phyloP scores from a whole-genome alignment of 306 rosid genomes.

The Acacia crassicarpa region DNA sequence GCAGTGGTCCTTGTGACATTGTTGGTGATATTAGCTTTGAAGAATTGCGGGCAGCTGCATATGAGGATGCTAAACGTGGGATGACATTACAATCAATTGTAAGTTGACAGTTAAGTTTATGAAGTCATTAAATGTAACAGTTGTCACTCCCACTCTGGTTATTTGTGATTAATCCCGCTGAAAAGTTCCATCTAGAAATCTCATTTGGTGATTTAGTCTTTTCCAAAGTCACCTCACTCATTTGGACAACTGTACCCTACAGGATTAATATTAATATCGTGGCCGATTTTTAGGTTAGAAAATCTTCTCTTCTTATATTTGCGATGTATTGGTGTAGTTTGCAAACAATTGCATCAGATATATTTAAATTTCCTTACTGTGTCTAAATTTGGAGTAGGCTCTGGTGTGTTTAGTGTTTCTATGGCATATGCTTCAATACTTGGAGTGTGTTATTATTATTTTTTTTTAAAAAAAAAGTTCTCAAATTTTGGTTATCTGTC shows the following conservation, averaged over 20 bases:
- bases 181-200: neutral
- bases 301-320: neutral
- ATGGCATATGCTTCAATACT: neutral
- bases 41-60: constrained; percentile 84
- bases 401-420: neutral
- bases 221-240: neutral
- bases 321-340: neutral
- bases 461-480: neutral
- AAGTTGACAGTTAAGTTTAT: constrained; percentile 18
- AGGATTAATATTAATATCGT: neutral
- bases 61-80: constrained; percentile 80
- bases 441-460: neutral
- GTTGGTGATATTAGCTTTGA: constrained; percentile 86
- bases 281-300: neutral
- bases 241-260: neutral
- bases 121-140: neutral
- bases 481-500: neutral
- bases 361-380: neutral
- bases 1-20: constrained; percentile 83
- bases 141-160: neutral
- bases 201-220: neutral
- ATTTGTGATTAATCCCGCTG: neutral
- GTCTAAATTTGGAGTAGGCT: neutral
- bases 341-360: neutral
- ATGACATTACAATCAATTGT: constrained; percentile 50